phyloP scores from a whole-genome alignment of 1,139 yeast genomes.

The Geotrichum phurueaensis region DNA sequence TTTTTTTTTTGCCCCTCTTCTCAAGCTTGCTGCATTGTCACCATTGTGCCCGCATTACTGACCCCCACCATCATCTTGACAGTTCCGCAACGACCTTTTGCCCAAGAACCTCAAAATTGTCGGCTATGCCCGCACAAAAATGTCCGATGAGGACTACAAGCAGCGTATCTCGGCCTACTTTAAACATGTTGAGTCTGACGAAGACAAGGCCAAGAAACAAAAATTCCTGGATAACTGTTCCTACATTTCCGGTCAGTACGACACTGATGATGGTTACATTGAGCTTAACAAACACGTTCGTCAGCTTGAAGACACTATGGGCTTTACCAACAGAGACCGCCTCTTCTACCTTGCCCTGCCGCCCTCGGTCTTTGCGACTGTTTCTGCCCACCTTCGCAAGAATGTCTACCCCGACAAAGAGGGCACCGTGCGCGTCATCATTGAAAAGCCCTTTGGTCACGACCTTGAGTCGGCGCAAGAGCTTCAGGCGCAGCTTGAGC shows the following conservation, averaged over 20 bases:
- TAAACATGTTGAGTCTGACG: slow-evolving; percentile 44
- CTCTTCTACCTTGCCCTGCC: slow-evolving; percentile 91
- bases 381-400: slow-evolving; percentile 66
- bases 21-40: neutral
- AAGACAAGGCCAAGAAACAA: slow-evolving; percentile 41
- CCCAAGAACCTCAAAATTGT: slow-evolving; percentile 66
- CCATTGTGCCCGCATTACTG: neutral
- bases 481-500: slow-evolving; percentile 71
- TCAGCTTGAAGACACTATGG: slow-evolving; percentile 46
- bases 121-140: slow-evolving; percentile 86
- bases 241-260: slow-evolving; percentile 77
- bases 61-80: neutral
- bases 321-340: slow-evolving; percentile 45
- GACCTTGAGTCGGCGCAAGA: slow-evolving; percentile 74
- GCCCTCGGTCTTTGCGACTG: slow-evolving; percentile 81
- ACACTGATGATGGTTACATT: slow-evolving; percentile 65
- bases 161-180: slow-evolving; percentile 60
- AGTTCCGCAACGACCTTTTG: slow-evolving; percentile 70
- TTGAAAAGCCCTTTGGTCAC: slow-evolving; percentile 97
- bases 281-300: slow-evolving; percentile 51
- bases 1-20: neutral
- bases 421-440: slow-evolving; percentile 75
- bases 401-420: slow-evolving; percentile 54
- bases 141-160: slow-evolving; percentile 61
- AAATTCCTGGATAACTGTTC: slow-evolving; percentile 60